Conservation (phyloP, 108 stramenopile species). For the Cyclostephanos invisitatus region DNA sequence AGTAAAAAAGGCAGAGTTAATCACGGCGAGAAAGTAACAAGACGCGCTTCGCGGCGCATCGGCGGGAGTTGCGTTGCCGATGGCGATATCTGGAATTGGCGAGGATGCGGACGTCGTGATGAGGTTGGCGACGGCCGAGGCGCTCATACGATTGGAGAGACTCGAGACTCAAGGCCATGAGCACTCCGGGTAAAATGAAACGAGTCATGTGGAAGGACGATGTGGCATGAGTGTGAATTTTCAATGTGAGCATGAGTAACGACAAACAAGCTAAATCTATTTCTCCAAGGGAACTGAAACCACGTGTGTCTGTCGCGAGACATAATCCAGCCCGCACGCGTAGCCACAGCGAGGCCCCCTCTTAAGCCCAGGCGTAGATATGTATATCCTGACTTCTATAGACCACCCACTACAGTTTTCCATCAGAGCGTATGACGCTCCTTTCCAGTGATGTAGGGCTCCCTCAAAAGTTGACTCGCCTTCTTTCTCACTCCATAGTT, state of each 20-base stretch:
- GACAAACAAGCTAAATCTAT: too few species aligned
- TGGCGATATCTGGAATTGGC: background rate
- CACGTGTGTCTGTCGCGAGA: background rate
- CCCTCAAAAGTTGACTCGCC: slow-evolving; percentile 46
- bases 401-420: too few species aligned
- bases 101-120: slow-evolving; percentile 3
- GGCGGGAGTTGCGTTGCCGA: slow-evolving; percentile 4
- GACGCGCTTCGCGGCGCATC: slow-evolving; percentile 22
- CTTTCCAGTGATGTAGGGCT: background rate
- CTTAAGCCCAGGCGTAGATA: too few species aligned
- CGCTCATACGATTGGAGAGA: slow-evolving; percentile 43
- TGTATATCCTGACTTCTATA: too few species aligned
- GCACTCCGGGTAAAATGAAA: slow-evolving; percentile 9
- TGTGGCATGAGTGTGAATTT: background rate
- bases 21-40: slow-evolving; percentile 62
- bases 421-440: too few species aligned
- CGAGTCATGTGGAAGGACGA: background rate
- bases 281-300: too few species aligned
- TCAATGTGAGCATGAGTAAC: background rate
- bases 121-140: slow-evolving; percentile 18
- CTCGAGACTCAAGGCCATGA: slow-evolving; percentile 46
- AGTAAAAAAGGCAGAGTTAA: too few species aligned
- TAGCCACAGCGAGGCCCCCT: background rate
- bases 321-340: background rate
- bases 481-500: slow-evolving; percentile 52